Conservation (phyloP, 169 alveolate species). For the Eimeria maxima region DNA sequence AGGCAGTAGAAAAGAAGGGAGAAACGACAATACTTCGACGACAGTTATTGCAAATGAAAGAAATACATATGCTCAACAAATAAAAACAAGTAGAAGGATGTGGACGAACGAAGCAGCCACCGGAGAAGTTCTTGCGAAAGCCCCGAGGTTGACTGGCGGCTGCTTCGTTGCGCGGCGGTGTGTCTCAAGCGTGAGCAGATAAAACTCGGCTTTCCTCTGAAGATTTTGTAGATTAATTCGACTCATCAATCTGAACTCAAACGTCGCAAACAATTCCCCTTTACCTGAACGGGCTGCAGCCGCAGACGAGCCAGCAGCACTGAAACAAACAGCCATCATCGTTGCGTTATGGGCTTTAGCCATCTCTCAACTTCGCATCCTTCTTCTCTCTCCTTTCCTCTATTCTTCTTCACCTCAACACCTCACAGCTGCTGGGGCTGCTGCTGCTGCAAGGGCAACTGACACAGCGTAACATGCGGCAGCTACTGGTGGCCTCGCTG, state of each 20-base stretch:
- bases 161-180: background rate
- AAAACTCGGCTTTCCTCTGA: background rate
- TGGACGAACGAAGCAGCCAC: background rate
- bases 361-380: background rate
- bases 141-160: background rate
- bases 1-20: background rate
- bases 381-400: background rate
- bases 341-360: background rate
- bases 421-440: no score
- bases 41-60: background rate
- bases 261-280: background rate
- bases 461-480: conserved; percentile 1
- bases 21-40: background rate
- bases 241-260: background rate
- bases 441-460: background rate
- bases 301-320: background rate
- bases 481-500: conserved; percentile 38
- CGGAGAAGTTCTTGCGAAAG: background rate
- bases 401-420: background rate
- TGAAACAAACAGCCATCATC: background rate
- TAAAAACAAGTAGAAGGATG: background rate
- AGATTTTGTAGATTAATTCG: background rate
- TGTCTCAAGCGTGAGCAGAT: background rate
- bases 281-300: background rate
- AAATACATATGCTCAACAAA: background rate